Base-by-base conservation (phyloP, 225 moss, liverwort and hornwort species). In the Straminergon stramineum region DNA sequence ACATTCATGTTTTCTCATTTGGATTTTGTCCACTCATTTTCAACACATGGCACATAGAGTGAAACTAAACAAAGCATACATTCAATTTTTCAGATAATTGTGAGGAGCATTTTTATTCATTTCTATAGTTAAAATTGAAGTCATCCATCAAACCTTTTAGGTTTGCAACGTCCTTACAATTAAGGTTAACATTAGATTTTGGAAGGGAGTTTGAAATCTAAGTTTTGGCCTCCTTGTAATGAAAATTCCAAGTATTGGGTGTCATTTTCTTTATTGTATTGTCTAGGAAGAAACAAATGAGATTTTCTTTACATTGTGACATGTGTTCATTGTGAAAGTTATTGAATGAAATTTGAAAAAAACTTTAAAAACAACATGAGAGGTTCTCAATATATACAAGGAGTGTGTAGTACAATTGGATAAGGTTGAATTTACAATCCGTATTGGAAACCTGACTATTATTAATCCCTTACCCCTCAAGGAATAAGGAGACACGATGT, bases 121-220 rank as follows among this genome's bases (percentile, higher is more conserved):
- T n/a, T 69, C 4, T 22, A 7, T 3, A 22, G 2, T 65, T 65
- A 34, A 26, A 8, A 61, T 4, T 22, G 21, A n/a, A n/a, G n/a
- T 69, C 69, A 69, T 22, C 7, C n/a, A 69, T 69, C 6, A 6
- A 8, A n/a, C n/a, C 3, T 69, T 35, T n/a, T 12, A 69, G 13
- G 6, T 13, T 1, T 5, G 6, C 0, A 37, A 1, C 2, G 0
- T 13, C 23, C 4, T n/a, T n/a, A 22, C 0, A 12, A 48, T 48
- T 48, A 48, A 7, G 15, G 5, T 71, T 39, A 41, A 14, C 2
- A 43, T 3, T 76, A 1, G 22, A 48, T 34, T 14, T 34, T 32
- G 22, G 22, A 13, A 35, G 21, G 21, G 10, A 19, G 34, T 1
- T 22, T 53, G 53, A 35, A 77, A 77, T 14, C 15, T 3, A 53